phyloP scores from a whole-genome alignment of 2,329 filamentous ascomycete species.

The Phaeomoniella chlamydospora region DNA sequence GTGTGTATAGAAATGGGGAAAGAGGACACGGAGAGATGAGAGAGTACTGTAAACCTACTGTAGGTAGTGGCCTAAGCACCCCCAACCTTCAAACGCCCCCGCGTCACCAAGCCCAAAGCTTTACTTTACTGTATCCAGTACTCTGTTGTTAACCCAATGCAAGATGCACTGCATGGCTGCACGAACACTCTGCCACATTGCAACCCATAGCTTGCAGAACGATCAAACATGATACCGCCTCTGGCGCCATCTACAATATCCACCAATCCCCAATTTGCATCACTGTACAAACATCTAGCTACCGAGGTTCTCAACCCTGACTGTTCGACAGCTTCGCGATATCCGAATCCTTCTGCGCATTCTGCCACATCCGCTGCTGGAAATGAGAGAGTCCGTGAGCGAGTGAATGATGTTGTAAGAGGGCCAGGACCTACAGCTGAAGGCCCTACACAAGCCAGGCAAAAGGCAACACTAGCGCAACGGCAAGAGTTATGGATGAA shows the following conservation, averaged over 20 bases:
- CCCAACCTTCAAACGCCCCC: too few relatives aligned
- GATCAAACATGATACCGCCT: slow-evolving; percentile 31
- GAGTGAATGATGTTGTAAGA: not conserved
- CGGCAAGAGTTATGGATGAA: not conserved
- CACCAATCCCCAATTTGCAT: slow-evolving; percentile 26
- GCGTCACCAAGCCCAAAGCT: too few relatives aligned
- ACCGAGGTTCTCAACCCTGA: slow-evolving; percentile 21
- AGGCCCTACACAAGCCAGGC: slow-evolving; percentile 21
- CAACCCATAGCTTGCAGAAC: slow-evolving; percentile 3
- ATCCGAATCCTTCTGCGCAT: not conserved
- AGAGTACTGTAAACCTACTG: too few relatives aligned
- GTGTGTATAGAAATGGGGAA: too few relatives aligned
- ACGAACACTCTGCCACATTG: slow-evolving; percentile 2
- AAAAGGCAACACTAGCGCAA: slow-evolving; percentile 19
- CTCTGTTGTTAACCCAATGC: not conserved
- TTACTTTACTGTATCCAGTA: not conserved
- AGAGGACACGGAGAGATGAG: too few relatives aligned
- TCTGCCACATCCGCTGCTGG: not conserved
- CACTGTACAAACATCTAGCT: slow-evolving; percentile 23
- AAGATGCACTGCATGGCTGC: not conserved
- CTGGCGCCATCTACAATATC: slow-evolving; percentile 22
- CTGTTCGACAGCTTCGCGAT: slow-evolving; percentile 21
- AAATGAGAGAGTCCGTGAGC: not conserved
- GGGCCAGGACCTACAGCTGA: not conserved
- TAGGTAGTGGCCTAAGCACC: too few relatives aligned